Percentiles rank a stretch among this genome's conserved stretches.
Evolutionary conservation across 129 eudicot genomes (phyloP).

Genomic region (Chrysanthemum lavandulifolium): DNA sequence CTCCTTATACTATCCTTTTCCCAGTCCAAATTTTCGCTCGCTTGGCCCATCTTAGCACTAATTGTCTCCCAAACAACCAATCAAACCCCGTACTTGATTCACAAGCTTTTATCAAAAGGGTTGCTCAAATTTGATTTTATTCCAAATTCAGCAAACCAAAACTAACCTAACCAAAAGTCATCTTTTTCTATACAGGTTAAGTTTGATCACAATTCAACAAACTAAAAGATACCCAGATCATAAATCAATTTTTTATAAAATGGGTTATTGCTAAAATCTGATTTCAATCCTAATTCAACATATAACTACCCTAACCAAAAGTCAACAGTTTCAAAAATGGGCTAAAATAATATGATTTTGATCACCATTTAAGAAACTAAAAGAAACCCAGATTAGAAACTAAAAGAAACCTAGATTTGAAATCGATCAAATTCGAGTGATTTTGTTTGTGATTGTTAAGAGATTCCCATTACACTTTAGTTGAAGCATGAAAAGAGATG

Average conservation of each 20-base stretch:
- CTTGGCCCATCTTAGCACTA: slow-evolving; percentile 28
- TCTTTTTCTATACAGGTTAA: no score
- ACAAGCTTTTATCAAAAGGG: neutral
- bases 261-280: neutral
- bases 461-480: no score
- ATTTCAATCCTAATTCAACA: neutral
- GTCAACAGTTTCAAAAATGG: neutral
- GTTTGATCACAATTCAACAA: no score
- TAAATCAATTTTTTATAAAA: neutral
- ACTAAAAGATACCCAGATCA: neutral
- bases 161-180: slow-evolving; percentile 7
- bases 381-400: slow-evolving; percentile 20
- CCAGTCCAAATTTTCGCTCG: slow-evolving; percentile 13
- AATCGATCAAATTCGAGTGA: no score
- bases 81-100: no score
- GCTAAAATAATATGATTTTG: neutral
- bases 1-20: slow-evolving; percentile 32
- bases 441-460: no score
- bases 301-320: slow-evolving; percentile 10
- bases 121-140: neutral
- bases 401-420: no score
- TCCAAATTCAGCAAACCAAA: neutral
- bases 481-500: no score
- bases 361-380: neutral
- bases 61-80: no score